Conservation (phyloP, 202 grass and related monocot genomes). For the Setaria viridis region DNA sequence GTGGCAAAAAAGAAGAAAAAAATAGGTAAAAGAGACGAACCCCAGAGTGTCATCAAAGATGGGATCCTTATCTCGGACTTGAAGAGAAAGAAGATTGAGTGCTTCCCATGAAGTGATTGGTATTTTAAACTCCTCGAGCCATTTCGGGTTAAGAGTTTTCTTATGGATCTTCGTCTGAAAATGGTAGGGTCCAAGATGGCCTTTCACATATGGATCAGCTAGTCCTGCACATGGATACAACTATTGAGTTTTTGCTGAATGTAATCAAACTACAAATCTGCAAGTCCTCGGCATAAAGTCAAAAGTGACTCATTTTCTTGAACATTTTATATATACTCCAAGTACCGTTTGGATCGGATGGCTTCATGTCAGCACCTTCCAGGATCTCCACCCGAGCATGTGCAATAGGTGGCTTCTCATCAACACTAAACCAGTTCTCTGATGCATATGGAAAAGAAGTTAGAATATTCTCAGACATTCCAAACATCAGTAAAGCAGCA, state of each 20-base stretch:
- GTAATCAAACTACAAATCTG: constrained; percentile 1
- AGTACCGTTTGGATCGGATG: constrained; percentile 92
- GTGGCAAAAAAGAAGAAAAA: not conserved
- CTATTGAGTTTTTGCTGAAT: not conserved
- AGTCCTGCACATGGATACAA: constrained; percentile 68
- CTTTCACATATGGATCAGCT: constrained; percentile 92
- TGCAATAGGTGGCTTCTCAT: constrained; percentile 85
- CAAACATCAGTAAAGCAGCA: not conserved
- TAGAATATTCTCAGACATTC: constrained; percentile 2
- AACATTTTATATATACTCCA: constrained; percentile 30
- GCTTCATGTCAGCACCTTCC: constrained; percentile 95
- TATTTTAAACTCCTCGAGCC: constrained; percentile 92
- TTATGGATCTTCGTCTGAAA: constrained; percentile 94
- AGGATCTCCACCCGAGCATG: constrained; percentile 82
- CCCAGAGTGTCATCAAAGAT: constrained; percentile 95
- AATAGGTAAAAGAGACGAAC: constrained; percentile 48
- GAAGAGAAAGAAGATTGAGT: constrained; percentile 77
- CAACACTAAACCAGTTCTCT: constrained; percentile 82
- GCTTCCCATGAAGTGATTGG: constrained; percentile 92
- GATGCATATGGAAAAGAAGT: constrained; percentile 44
- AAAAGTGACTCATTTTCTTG: not conserved
- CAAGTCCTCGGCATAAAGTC: constrained; percentile 44
- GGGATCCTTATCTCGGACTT: constrained; percentile 92
- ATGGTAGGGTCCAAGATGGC: constrained; percentile 73
- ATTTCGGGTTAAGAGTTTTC: constrained; percentile 94